Evolutionary conservation across 1,139 yeast species (phyloP).

Genomic region (Lodderomyces orthopsilosis): DNA sequence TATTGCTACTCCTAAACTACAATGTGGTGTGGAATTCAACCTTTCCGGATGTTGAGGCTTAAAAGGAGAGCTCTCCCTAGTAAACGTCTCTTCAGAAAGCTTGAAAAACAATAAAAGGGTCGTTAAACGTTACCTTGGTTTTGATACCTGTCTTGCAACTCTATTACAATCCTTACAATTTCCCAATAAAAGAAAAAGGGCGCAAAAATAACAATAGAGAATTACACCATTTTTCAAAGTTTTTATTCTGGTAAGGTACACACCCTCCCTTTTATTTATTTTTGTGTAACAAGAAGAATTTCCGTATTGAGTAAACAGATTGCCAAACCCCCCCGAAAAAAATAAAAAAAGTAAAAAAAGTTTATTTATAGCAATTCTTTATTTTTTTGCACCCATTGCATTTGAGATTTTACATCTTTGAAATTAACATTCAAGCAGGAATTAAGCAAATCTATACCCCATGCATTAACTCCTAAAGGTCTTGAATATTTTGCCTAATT

Average conservation of each 20-base stretch:
- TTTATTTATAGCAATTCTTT: neutral
- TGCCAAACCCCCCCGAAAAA: neutral
- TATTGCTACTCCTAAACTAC: neutral
- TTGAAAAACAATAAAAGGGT: neutral
- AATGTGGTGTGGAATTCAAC: neutral
- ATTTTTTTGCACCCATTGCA: neutral
- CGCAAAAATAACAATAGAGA: neutral
- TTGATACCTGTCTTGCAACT: neutral
- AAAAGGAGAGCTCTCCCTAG: neutral
- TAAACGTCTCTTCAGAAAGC: neutral
- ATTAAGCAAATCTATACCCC: neutral
- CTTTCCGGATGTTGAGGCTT: neutral
- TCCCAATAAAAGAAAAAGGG: neutral
- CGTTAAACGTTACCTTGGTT: neutral
- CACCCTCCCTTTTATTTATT: neutral
- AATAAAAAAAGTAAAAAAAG: neutral
- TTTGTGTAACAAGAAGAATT: neutral
- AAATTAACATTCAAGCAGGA: neutral
- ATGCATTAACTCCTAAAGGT: neutral
- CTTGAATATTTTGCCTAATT: neutral
- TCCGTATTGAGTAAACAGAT: slow-evolving; percentile 1
- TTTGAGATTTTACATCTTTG: neutral
- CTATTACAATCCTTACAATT: neutral
- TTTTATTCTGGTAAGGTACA: neutral
- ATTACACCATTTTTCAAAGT: neutral